Base-by-base conservation (phyloP, 495 filamentous ascomycete species). In the Astrocystis sublimbata region DNA sequence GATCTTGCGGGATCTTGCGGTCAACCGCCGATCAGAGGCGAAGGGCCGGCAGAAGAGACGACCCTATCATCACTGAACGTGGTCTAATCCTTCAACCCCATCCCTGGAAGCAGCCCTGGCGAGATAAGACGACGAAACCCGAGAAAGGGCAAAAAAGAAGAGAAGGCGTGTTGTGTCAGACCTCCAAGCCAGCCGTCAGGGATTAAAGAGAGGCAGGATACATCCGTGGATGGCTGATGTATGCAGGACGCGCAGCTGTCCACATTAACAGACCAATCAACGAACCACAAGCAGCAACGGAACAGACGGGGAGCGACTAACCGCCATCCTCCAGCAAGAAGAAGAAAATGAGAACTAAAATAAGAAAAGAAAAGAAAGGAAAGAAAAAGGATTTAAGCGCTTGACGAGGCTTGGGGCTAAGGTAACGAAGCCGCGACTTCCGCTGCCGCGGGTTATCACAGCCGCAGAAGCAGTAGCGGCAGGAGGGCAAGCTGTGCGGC, bases 181-280 rank as follows among this genome's bases (percentile, higher is more conserved):
- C 24, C 35, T 24, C 23, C 38, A 38, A 45, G 54, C 40, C 23
- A 40, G 26, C 40, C 54, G 24, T 28, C 38, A 41, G 38, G 40
- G 35, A 45, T 57, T 13, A 28, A n/a, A n/a, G 4, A 28, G 54
- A 45, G 45, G 26, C 54, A 23, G 26, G 38, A 57, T 45, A 57
- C 54, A 57, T n/a, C n/a, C n/a, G n/a, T n/a, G n/a, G n/a, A n/a
- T 35, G 54, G 43, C 23, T 51, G 31, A 35, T 52, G 49, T 52
- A 52, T 58, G 38, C 58, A 61, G 12, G 47, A 12, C 45, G 58
- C 17, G 33, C 38, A 50, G 36, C 58, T 45, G 47, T 53, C 58
- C 47, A 45, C 47, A 43, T 24, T 60, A 60, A 38, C 45, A 49
- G 57, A 49, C 57, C 47, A 61, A 53, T 43, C 35, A 45, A 26